Evolutionary conservation across 2,329 filamentous ascomycete genomes (phyloP).

Genomic region (Calycina marina): DNA sequence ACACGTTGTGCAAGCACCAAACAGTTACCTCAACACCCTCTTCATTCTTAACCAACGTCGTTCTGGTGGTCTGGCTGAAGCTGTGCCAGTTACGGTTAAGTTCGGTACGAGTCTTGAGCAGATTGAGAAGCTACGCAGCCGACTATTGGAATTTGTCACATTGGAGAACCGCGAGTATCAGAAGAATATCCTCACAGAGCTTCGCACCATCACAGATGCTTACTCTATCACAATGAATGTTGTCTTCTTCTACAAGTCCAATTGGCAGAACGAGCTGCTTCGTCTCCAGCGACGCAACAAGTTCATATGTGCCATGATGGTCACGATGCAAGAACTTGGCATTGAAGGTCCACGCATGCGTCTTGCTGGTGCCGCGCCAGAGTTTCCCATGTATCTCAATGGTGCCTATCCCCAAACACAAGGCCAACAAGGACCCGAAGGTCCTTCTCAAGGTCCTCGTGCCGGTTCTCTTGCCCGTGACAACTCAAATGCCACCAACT

Average conservation of each 20-base stretch:
- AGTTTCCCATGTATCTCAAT: slow-evolving; percentile 19
- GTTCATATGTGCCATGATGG: slow-evolving; percentile 84
- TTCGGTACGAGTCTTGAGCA: slow-evolving; percentile 75
- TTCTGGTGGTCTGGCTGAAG: slow-evolving; percentile 76
- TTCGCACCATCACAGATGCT: slow-evolving; percentile 66
- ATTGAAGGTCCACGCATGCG: slow-evolving; percentile 23
- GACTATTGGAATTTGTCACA: slow-evolving; percentile 70
- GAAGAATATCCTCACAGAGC: slow-evolving; percentile 71
- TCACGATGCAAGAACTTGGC: slow-evolving; percentile 42
- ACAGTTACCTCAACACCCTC: slow-evolving; percentile 80
- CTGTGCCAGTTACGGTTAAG: slow-evolving; percentile 68
- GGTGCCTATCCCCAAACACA: slow-evolving; percentile 15
- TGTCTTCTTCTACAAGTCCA: slow-evolving; percentile 95
- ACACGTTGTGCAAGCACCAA: slow-evolving; percentile 88
- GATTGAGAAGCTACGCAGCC: slow-evolving; percentile 67
- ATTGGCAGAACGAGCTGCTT: slow-evolving; percentile 87
- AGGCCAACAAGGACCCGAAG: slow-evolving; percentile 2
- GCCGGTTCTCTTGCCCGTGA: slow-evolving; percentile 22
- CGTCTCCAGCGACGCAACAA: slow-evolving; percentile 85
- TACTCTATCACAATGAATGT: slow-evolving; percentile 81
- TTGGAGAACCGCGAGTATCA: slow-evolving; percentile 84
- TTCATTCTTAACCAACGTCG: slow-evolving; percentile 93
- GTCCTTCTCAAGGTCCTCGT: slow-evolving; percentile 14
- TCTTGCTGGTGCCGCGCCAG: slow-evolving; percentile 17
- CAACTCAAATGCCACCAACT: slow-evolving; percentile 1